Evolutionary conservation across 1,139 yeast genomes (phyloP).

Genomic region (Scheffersomyces illinoinensis): DNA sequence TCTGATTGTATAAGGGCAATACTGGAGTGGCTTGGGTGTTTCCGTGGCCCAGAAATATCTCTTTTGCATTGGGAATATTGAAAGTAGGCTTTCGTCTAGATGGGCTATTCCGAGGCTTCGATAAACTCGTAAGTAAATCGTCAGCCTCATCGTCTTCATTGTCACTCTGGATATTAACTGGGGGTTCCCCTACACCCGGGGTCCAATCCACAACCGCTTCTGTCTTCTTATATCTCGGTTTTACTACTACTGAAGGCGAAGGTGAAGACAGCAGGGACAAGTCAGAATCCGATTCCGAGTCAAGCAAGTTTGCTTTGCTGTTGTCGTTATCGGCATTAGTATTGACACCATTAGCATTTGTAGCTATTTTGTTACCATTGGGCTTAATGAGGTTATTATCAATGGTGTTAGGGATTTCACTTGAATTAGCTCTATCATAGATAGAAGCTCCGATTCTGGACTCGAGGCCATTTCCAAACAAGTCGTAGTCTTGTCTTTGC

Average conservation of each 20-base stretch:
- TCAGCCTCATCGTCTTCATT: conserved; percentile 5
- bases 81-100: conserved; percentile 7
- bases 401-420: too few species aligned
- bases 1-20: conserved; percentile 5
- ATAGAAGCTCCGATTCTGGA: background rate
- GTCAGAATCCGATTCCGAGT: conserved; percentile 40
- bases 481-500: conserved; percentile 6
- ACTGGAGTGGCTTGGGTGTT: background rate
- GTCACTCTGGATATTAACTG: conserved; percentile 2
- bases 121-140: conserved; percentile 5
- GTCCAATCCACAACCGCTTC: background rate
- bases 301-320: conserved; percentile 20
- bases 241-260: background rate
- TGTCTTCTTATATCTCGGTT: background rate
- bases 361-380: background rate
- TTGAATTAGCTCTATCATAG: background rate
- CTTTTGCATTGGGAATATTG: conserved; percentile 9
- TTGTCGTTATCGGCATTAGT: background rate
- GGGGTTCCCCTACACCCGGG: background rate
- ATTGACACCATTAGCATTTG: background rate
- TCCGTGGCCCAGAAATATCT: conserved; percentile 3
- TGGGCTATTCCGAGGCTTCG: background rate
- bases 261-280: conserved; percentile 23
- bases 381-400: background rate
- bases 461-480: background rate